These are phyloP conservation scores for Tirmania nivea DNA, from an alignment of 495 filamentous ascomycete genomes.

Conservation along the genomic window DNA sequence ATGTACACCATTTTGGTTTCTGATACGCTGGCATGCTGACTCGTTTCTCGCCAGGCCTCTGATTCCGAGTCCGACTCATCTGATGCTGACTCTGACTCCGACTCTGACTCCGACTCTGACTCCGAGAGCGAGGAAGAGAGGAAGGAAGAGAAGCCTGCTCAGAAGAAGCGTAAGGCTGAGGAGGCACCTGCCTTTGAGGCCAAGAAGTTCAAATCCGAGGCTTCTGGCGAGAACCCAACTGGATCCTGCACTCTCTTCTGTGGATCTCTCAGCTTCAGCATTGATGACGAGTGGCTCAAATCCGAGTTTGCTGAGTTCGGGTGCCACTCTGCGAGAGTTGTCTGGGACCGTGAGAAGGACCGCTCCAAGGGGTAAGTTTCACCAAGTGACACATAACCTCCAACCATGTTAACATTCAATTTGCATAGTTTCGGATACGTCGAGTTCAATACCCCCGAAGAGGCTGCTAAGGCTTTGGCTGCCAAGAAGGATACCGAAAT, in stretches of 20 bases:
- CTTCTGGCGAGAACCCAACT: conserved; percentile 25
- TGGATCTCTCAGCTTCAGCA: conserved; percentile 83
- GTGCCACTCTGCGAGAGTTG: conserved; percentile 53
- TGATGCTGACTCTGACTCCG: conserved; percentile 8
- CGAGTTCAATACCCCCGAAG: conserved; percentile 51
- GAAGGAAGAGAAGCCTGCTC: conserved; percentile 40
- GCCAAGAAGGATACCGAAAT: conserved; percentile 61
- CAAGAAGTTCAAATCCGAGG: conserved; percentile 64
- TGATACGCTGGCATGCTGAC: not conserved
- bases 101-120: conserved; percentile 23
- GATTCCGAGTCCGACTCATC: not conserved
- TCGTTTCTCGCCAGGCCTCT: not conserved
- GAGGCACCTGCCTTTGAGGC: conserved; percentile 31
- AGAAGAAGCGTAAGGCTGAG: conserved; percentile 56
- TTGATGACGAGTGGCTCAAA: conserved; percentile 77
- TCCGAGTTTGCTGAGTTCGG: conserved; percentile 72
- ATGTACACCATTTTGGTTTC: not conserved
- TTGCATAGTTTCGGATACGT: conserved; percentile 73
- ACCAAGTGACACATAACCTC: not conserved
- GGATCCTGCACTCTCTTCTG: conserved; percentile 63
- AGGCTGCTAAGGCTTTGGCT: conserved; percentile 54
- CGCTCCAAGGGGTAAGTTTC: conserved; percentile 57
- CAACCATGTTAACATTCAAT: not conserved
- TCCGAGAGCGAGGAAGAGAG: conserved; percentile 25
- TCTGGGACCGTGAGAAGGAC: conserved; percentile 60